These are phyloP conservation scores for Fusarium sp. DNA, from an alignment of 2,329 filamentous ascomycete species.

Conservation along the genomic window DNA sequence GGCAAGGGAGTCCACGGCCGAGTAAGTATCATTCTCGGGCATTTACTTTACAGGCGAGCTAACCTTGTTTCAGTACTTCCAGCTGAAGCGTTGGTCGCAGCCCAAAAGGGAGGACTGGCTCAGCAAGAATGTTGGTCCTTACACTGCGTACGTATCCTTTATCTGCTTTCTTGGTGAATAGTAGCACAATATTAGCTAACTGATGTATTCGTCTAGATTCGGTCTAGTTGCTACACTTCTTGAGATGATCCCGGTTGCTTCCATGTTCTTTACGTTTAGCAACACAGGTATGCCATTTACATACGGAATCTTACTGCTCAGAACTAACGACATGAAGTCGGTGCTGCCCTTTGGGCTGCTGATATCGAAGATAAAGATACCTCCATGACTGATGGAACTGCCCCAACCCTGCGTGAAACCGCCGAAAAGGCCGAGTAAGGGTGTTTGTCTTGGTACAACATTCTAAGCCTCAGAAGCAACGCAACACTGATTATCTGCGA, in stretches of 20 bases:
- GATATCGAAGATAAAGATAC: conserved; percentile 76
- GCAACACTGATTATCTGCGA: conserved; percentile 13
- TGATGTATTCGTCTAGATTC: conserved; percentile 68
- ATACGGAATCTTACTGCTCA: not conserved
- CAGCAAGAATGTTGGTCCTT: conserved; percentile 77
- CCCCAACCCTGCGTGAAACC: conserved; percentile 63
- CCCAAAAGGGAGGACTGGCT: conserved; percentile 77
- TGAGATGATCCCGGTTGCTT: conserved; percentile 86
- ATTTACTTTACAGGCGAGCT: not conserved
- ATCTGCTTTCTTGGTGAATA: not conserved
- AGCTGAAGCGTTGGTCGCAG: conserved; percentile 85
- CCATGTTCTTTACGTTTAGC: conserved; percentile 89
- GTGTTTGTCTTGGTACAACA: conserved; percentile 2
- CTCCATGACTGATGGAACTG: conserved; percentile 64
- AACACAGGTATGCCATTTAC: conserved; percentile 72
- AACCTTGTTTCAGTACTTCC: conserved; percentile 77
- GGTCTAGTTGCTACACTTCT: conserved; percentile 80
- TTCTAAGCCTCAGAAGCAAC: conserved; percentile 5
- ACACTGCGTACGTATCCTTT: conserved; percentile 76
- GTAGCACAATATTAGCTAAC: conserved; percentile 27
- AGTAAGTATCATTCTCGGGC: conserved; percentile 56
- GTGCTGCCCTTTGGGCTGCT: conserved; percentile 93
- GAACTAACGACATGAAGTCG: conserved; percentile 66
- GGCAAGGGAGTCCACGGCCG: conserved; percentile 66
- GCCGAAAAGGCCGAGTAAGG: conserved; percentile 63